Percentiles rank a stretch among this genome's conserved stretches.
phyloP scores from a whole-genome alignment of 108 stramenopile species.

The Nitzschia sp. region DNA sequence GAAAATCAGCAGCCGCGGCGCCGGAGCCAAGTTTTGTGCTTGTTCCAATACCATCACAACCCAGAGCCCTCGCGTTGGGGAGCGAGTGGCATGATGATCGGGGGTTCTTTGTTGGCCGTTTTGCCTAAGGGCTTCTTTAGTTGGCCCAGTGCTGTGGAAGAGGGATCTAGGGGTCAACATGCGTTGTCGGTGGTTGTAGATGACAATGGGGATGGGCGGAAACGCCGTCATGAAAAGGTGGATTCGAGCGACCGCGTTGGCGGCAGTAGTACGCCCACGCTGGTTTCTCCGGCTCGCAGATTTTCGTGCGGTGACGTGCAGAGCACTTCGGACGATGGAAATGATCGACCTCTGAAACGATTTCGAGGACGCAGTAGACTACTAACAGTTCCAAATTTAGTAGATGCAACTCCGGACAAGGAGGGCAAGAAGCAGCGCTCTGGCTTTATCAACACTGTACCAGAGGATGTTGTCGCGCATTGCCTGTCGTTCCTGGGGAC shows the following conservation, averaged over 20 bases:
- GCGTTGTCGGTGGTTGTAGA: slow-evolving; percentile 9
- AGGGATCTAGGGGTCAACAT: slow-evolving; percentile 17
- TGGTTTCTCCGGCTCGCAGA: slow-evolving; percentile 11
- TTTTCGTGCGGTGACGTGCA: slow-evolving; percentile 32
- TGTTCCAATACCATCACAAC: background rate
- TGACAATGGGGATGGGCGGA: slow-evolving; percentile 15
- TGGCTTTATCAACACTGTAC: slow-evolving; percentile 31
- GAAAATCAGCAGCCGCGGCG: background rate
- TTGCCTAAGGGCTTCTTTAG: slow-evolving; percentile 43
- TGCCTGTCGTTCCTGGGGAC: slow-evolving; percentile 61
- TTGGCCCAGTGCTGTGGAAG: slow-evolving; percentile 25
- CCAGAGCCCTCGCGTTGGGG: slow-evolving; percentile 38
- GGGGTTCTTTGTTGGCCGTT: slow-evolving; percentile 37
- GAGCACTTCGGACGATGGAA: slow-evolving; percentile 16
- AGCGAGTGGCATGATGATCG: slow-evolving; percentile 44
- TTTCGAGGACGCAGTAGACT: slow-evolving; percentile 23
- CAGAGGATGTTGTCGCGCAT: slow-evolving; percentile 53
- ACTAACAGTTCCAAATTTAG: slow-evolving; percentile 4
- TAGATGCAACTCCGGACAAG: slow-evolving; percentile 3
- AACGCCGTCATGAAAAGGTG: slow-evolving; percentile 7
- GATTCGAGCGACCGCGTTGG: slow-evolving; percentile 16
- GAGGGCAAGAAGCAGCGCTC: slow-evolving; percentile 24
- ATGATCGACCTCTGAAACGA: slow-evolving; percentile 33
- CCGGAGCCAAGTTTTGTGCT: background rate
- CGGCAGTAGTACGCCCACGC: slow-evolving; percentile 32